Evolutionary conservation across 2,329 filamentous ascomycete species (phyloP).

Genomic region (Decorospora gaudefroyi): DNA sequence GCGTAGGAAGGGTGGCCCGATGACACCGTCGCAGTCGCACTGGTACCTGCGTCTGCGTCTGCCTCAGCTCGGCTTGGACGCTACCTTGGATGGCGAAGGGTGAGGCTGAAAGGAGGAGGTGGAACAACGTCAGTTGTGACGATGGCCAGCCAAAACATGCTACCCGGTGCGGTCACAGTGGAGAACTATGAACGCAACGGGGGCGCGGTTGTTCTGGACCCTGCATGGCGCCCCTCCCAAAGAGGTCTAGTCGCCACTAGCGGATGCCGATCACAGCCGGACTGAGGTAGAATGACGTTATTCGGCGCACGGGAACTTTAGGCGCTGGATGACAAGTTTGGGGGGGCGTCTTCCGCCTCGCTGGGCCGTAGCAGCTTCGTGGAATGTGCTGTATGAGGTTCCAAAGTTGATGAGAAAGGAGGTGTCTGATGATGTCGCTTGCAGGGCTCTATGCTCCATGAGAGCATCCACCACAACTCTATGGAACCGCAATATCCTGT

Average conservation of each 20-base stretch:
- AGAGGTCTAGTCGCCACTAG: slow-evolving; percentile 9
- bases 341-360: slow-evolving; percentile 18
- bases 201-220: slow-evolving; percentile 14
- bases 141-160: slow-evolving; percentile 19
- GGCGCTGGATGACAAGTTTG: slow-evolving; percentile 3
- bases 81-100: slow-evolving; percentile 6
- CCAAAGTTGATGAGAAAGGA: slow-evolving; percentile 1
- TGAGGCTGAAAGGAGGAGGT: slow-evolving; percentile 21
- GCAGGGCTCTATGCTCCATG: not conserved
- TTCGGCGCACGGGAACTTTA: slow-evolving; percentile 15
- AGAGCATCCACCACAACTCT: slow-evolving; percentile 1
- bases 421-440: slow-evolving; percentile 15
- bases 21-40: slow-evolving; percentile 13
- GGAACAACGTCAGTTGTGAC: slow-evolving; percentile 29
- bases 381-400: slow-evolving; percentile 7
- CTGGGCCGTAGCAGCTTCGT: slow-evolving; percentile 16
- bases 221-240: slow-evolving; percentile 25
- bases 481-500: no score
- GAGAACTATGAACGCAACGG: slow-evolving; percentile 21
- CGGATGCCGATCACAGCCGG: slow-evolving; percentile 12
- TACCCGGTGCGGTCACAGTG: slow-evolving; percentile 9
- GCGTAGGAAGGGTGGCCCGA: not conserved
- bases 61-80: slow-evolving; percentile 5
- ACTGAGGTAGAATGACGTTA: slow-evolving; percentile 23
- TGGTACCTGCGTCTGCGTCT: slow-evolving; percentile 30